Evolutionary conservation across 1,284 basidiomycete species (phyloP), one percentile per base, ranked within the genome.

Genomic region (Naganishia cerealis): DNA sequence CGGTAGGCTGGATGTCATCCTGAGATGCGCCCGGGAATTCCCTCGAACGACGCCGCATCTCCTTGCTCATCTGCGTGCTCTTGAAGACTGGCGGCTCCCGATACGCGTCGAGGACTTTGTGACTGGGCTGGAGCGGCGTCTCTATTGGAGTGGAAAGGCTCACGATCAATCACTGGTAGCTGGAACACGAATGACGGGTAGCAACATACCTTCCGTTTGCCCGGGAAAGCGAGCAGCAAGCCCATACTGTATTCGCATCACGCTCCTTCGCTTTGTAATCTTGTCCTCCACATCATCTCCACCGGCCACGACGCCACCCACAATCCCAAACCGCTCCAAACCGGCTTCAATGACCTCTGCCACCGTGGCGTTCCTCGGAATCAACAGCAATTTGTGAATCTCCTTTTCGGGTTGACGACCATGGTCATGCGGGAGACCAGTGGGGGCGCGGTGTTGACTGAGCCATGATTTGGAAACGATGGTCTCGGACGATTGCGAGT

Each of bases 271-370:
- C 79, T 92, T 91, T 15, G 87, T 85, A 52, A 88, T 81, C 77
- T 94, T 93, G 76, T 95, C 93, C 79, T 98, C 95, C 0, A 98
- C 87, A 75, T 97, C 94, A 78, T 99, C 95, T 0, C 94, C 94
- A 1, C 95, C 95, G 77, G 98, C 94, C 0, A 97, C 94, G 1
- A 99, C 92, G 21, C 94, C 95, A 52, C 97, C 95, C 40, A 87
- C 81, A 59, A 99, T 94, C 0, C 94, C 94, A 75, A 97, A 97
- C 63, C 92, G 82, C 75, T 97, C 94, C 71, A 98, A 77, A 13
- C 90, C 90, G 53, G 91, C 84, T 78, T 99, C 95, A 59, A 97
- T 92, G 10, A 94, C 93, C 78, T 99, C 95, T 0, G 94, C 92
- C 0, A 97, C 94, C 0, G 92, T 98, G 36, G 91, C 88, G 75